These are phyloP conservation scores for Parasitella parasitica DNA, from an alignment of 371 early-diverging fungal genomes.

Conservation along the genomic window DNA sequence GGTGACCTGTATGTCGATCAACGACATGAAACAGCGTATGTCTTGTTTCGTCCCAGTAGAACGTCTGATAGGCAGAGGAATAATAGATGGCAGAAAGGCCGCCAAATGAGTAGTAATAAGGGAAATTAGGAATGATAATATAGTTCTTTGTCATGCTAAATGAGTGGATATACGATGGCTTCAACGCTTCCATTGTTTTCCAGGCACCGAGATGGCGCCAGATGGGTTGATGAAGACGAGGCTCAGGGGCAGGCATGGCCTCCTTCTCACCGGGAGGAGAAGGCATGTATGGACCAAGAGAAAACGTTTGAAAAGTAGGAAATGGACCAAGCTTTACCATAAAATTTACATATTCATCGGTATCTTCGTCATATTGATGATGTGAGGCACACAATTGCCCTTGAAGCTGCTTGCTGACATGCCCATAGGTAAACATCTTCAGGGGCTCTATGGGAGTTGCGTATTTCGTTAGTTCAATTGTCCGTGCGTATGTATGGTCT, in stretches of 20 bases:
- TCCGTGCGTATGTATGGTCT: background rate
- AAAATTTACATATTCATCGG: slow-evolving; percentile 54
- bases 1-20: slow-evolving; percentile 50
- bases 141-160: slow-evolving; percentile 64
- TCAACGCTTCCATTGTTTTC: slow-evolving; percentile 40
- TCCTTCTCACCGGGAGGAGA: slow-evolving; percentile 11
- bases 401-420: slow-evolving; percentile 46
- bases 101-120: slow-evolving; percentile 57
- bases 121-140: slow-evolving; percentile 63
- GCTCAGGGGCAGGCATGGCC: slow-evolving; percentile 16
- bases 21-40: slow-evolving; percentile 59
- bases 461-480: background rate
- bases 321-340: slow-evolving; percentile 47
- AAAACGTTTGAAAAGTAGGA: slow-evolving; percentile 41
- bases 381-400: slow-evolving; percentile 54
- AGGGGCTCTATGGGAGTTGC: slow-evolving; percentile 46
- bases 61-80: slow-evolving; percentile 56
- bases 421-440: slow-evolving; percentile 50
- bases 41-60: slow-evolving; percentile 53
- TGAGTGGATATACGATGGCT: slow-evolving; percentile 62
- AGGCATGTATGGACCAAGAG: slow-evolving; percentile 32
- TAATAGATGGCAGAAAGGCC: slow-evolving; percentile 61
- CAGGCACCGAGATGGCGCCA: slow-evolving; percentile 47
- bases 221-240: slow-evolving; percentile 39
- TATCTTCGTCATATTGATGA: slow-evolving; percentile 49